Base-by-base conservation (phyloP, 2,329 filamentous ascomycete genomes). In the Biscogniauxia marginata region DNA sequence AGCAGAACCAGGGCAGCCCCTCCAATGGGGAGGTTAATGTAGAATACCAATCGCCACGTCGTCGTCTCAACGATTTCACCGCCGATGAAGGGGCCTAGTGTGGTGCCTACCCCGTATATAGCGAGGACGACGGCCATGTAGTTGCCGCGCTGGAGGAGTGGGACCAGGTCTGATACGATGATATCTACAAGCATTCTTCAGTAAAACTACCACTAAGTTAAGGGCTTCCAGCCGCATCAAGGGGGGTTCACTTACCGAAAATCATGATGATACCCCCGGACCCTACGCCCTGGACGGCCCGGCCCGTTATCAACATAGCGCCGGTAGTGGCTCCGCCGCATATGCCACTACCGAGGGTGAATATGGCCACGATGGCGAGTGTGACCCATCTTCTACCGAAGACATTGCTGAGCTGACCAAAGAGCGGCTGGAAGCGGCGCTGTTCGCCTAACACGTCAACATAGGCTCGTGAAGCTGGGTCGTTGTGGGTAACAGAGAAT, bases 261-360 rank as follows among this genome's bases (percentile, higher is more conserved):
- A 30, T 54, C 2, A 62, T 18, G 5, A 34, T 34, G 54, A 65
- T 61, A 44, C 65, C 60, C 2, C 57, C 57, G 2, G 34, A 25
- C 4, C 61, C 62, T 5, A 54, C 34, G 9, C 61, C 62, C 30
- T 65, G 53, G 13, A 56, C 49, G 7, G 55, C 55, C 1, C 62
- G 59, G 4, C 62, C 62, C 5, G 54, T 58, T 21, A 65, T 62
- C 1, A 62, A 22, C 53, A 55, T 62, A 13, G 7, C 64, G 0
- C 70, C 71, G 7, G 61, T 76, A 0, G 63, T 72, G 0, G 83
- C 78, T 0, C 75, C 76, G 0, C 81, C 83, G 45, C 66, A 16
- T 63, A 55, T 1, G 16, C 75, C 79, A 55, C 81, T 83, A 0
- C 83, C 84, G 0, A 84, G 59, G 0, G 71, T 72, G 56, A 84